Base-by-base conservation (phyloP, 768 basidiomycete species). In the Cystobasidium tubakii region DNA sequence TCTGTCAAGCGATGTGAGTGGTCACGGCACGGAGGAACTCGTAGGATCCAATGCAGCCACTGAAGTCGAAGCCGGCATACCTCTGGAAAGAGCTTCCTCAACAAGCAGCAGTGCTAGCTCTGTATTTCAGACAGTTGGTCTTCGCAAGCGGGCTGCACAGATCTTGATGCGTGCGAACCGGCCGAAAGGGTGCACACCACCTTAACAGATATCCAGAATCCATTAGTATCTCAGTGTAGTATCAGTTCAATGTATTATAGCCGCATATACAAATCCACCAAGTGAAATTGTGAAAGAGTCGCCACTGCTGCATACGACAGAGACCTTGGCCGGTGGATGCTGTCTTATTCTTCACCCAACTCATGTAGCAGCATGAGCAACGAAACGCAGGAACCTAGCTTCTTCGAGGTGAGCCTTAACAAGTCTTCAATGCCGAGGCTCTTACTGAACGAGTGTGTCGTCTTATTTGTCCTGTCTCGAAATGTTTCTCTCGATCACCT, bases 41-140 rank as follows among this genome's bases (percentile, higher is more conserved):
- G n/a, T n/a, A n/a, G n/a, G n/a, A n/a, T n/a, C n/a, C n/a, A n/a
- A n/a, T n/a, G n/a, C n/a, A n/a, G n/a, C n/a, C n/a, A n/a, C n/a
- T n/a, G n/a, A n/a, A n/a, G n/a, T n/a, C n/a, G n/a, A n/a, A n/a
- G n/a, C n/a, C 15, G 60, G 17, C 13, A 62, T n/a, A 29, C 19
- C 33, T 36, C 19, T 44, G 34, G 33, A 66, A 43, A 10, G 33
- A 43, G 2, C 17, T 36, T 25, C 62, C 10, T 12, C 42, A 17
- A 23, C 33, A 43, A 66, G 34, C 64, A 43, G 39, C 25, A 27
- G 34, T 66, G 25, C 33, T 7, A 34, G 33, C 33, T 66, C 64
- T 12, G 64, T 66, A 6, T 66, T 66, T 25, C 33, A 29, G 64
- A 66, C 64, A 9, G 64, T 66, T 15, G 64, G 64, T 9, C 64